Evolutionary conservation across 495 filamentous ascomycete species (phyloP).

Genomic region (Thozetella sp.): DNA sequence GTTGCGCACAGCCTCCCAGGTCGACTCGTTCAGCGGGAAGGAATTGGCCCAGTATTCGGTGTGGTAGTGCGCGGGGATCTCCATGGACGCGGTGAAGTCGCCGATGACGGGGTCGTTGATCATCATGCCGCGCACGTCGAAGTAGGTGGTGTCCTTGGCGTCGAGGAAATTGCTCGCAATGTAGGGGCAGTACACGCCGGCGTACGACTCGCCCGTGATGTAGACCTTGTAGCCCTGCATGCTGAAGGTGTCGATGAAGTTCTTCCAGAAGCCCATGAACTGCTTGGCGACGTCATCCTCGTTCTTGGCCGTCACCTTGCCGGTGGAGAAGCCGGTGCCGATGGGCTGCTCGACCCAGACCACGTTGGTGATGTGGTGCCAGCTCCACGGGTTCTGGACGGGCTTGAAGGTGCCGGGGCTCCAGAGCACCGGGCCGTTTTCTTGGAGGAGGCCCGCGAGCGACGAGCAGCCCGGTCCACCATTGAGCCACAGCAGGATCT

Average conservation of each 20-base stretch:
- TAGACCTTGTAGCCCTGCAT: slow-evolving; percentile 67
- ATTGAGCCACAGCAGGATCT: slow-evolving; percentile 76
- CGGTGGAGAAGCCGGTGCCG: slow-evolving; percentile 72
- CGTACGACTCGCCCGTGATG: slow-evolving; percentile 72
- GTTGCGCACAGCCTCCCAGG: slow-evolving; percentile 56
- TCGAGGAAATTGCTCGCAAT: slow-evolving; percentile 76
- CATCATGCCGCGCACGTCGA: slow-evolving; percentile 65
- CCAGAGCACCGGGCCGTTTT: slow-evolving; percentile 81
- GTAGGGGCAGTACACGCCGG: slow-evolving; percentile 79
- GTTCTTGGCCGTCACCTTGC: slow-evolving; percentile 58
- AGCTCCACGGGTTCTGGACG: slow-evolving; percentile 65
- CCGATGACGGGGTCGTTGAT: slow-evolving; percentile 72
- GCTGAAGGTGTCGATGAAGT: slow-evolving; percentile 68
- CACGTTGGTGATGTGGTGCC: slow-evolving; percentile 76
- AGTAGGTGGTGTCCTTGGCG: slow-evolving; percentile 65
- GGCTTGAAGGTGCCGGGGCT: slow-evolving; percentile 66
- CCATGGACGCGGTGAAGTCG: slow-evolving; percentile 43
- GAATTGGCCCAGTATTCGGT: slow-evolving; percentile 63
- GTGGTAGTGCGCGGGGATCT: slow-evolving; percentile 61
- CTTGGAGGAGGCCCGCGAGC: slow-evolving; percentile 70
- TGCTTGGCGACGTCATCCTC: slow-evolving; percentile 67
- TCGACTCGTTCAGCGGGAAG: slow-evolving; percentile 69
- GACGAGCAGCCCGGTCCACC: slow-evolving; percentile 72
- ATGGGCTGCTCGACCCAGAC: slow-evolving; percentile 79
- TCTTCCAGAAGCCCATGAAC: slow-evolving; percentile 72